phyloP scores from a whole-genome alignment of 257 asterid genomes.

The Solanum appendiculatum region DNA sequence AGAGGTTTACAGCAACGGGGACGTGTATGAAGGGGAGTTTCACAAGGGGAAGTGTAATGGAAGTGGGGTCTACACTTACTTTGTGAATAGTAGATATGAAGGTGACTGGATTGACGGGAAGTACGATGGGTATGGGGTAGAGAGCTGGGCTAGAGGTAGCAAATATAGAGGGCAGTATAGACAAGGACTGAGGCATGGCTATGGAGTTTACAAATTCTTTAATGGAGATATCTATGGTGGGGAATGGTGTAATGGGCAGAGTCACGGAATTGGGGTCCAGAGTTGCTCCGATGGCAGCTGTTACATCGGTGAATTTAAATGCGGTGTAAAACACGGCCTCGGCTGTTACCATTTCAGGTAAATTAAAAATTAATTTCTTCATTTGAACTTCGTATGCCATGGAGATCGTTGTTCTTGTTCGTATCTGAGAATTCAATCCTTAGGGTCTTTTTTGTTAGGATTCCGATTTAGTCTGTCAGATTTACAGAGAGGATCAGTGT shows the following conservation, averaged over 20 bases:
- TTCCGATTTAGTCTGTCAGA: not conserved
- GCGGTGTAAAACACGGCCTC: conserved; percentile 73
- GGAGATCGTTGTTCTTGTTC: not conserved
- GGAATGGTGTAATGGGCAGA: conserved; percentile 87
- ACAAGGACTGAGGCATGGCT: conserved; percentile 77
- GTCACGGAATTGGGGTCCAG: conserved; percentile 79
- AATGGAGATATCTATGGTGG: conserved; percentile 82
- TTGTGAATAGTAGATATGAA: conserved; percentile 72
- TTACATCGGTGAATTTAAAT: conserved; percentile 64
- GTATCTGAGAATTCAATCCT: not conserved
- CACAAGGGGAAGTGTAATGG: conserved; percentile 83
- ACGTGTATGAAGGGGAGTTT: conserved; percentile 85
- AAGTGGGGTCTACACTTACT: conserved; percentile 75
- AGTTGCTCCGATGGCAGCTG: conserved; percentile 91
- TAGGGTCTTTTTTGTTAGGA: not conserved
- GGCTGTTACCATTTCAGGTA: conserved; percentile 95
- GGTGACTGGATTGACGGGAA: conserved; percentile 92
- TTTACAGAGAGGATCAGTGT: not conserved
- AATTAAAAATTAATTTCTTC: not conserved
- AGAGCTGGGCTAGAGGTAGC: conserved; percentile 88
- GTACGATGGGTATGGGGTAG: conserved; percentile 87
- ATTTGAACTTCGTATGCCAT: not conserved
- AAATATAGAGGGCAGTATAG: conserved; percentile 74
- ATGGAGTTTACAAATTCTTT: conserved; percentile 65
- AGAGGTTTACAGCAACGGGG: conserved; percentile 80